Evolutionary conservation across 2,329 filamentous ascomycete genomes (phyloP).

Genomic region (Sporothrix pallida): DNA sequence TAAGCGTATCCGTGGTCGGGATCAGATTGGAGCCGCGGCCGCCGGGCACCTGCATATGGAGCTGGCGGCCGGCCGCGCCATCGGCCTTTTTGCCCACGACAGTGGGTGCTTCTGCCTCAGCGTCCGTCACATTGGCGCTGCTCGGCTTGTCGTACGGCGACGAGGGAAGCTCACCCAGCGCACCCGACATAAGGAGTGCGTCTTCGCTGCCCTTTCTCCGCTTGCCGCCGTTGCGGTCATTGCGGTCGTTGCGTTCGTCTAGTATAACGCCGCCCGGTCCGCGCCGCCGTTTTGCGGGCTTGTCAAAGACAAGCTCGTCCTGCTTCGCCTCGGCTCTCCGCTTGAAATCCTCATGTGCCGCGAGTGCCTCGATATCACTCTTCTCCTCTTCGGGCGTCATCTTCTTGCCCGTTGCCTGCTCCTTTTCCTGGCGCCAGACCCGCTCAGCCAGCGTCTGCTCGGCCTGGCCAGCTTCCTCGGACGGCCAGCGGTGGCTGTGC

Average conservation of each 20-base stretch:
- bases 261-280: constrained; percentile 30
- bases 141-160: constrained; percentile 39
- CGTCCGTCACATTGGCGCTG: not conserved
- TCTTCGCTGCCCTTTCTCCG: constrained; percentile 32
- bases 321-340: constrained; percentile 63
- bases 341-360: constrained; percentile 63
- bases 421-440: constrained; percentile 66
- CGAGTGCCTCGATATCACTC: constrained; percentile 60
- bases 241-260: not conserved
- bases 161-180: constrained; percentile 58
- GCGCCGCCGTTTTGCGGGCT: constrained; percentile 50
- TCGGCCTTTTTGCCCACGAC: not conserved
- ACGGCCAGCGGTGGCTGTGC: constrained; percentile 80
- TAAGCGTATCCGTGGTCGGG: constrained; percentile 50
- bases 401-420: constrained; percentile 57
- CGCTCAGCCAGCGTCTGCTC: constrained; percentile 80
- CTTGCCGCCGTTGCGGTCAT: constrained; percentile 41
- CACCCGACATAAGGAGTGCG: constrained; percentile 63
- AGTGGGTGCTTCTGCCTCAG: not conserved
- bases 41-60: constrained; percentile 41
- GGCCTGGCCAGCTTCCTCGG: constrained; percentile 74
- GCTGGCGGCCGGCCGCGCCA: not conserved
- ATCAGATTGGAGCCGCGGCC: constrained; percentile 61
- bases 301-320: constrained; percentile 62
- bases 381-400: constrained; percentile 60